These are phyloP conservation scores for Ilex paraguariensis DNA, from an alignment of 305 asterid species.

Conservation along the genomic window DNA sequence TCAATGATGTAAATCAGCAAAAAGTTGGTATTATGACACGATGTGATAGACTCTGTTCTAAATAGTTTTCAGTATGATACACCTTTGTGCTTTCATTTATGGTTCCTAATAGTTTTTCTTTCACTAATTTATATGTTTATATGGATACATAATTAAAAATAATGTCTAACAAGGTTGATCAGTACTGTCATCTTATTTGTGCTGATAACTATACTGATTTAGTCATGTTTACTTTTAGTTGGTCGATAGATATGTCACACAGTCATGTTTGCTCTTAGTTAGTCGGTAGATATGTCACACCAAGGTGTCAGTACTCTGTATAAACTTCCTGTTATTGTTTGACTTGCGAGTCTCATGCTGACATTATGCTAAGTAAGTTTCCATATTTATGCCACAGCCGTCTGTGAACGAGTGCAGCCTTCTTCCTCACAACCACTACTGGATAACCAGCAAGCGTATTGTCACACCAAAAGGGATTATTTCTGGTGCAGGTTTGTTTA, in stretches of 20 bases:
- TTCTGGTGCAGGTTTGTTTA: constrained; percentile 82
- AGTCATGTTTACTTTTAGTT: too few species aligned
- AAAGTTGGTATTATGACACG: too few species aligned
- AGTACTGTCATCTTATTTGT: too few species aligned
- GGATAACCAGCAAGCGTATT: constrained; percentile 84
- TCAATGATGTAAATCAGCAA: too few species aligned
- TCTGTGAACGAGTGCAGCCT: constrained; percentile 69
- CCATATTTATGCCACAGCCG: constrained; percentile 31
- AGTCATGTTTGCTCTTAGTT: background rate
- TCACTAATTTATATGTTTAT: too few species aligned
- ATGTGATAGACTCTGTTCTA: too few species aligned
- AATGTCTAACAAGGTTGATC: too few species aligned
- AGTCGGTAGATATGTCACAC: background rate
- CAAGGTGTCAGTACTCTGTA: background rate
- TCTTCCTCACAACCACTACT: constrained; percentile 57
- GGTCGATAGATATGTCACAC: background rate
- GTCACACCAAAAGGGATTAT: constrained; percentile 65
- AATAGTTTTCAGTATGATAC: too few species aligned
- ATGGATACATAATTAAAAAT: too few species aligned
- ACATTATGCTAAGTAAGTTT: constrained; percentile 1
- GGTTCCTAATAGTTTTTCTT: too few species aligned
- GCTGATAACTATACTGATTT: too few species aligned
- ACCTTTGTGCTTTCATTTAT: too few species aligned
- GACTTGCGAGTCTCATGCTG: background rate
- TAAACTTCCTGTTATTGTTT: background rate